Percentiles rank a stretch among this genome's conserved stretches.
phyloP scores from a whole-genome alignment of 2,329 filamentous ascomycete species.

The Colletotrichum gigasporum region DNA sequence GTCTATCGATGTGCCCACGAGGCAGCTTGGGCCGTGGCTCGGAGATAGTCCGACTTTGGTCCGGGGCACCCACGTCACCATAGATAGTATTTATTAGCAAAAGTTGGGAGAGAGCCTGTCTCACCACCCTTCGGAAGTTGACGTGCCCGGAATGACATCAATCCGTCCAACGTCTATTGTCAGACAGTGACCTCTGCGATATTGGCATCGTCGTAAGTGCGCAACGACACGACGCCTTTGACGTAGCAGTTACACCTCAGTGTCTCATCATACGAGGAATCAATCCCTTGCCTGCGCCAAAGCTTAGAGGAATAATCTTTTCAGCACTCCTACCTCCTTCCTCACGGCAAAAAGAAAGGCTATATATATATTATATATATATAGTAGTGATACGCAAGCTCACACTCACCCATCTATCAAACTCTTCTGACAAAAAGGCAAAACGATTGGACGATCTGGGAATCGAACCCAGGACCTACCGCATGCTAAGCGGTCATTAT shows the following conservation, averaged over 20 bases:
- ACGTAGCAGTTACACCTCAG: too few species aligned
- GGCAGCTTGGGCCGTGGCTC: background rate
- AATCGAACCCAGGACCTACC: slow-evolving; percentile 32
- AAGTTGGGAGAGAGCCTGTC: background rate
- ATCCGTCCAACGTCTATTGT: background rate
- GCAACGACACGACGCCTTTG: too few species aligned
- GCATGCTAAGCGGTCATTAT: slow-evolving; percentile 32
- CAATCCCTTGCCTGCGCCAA: too few species aligned
- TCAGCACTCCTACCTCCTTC: too few species aligned
- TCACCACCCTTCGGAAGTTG: background rate
- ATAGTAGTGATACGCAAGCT: too few species aligned
- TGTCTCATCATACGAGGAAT: too few species aligned
- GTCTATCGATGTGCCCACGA: background rate
- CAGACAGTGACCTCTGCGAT: too few species aligned
- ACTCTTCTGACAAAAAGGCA: background rate
- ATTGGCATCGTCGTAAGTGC: too few species aligned
- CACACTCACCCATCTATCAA: too few species aligned
- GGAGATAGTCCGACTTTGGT: background rate
- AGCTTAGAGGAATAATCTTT: too few species aligned
- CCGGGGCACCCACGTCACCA: background rate
- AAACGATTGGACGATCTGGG: slow-evolving; percentile 26
- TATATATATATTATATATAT: too few species aligned
- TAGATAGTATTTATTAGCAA: background rate
- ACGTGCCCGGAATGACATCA: background rate
- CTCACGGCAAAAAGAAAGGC: too few species aligned